Conservation (phyloP, 2,329 filamentous ascomycete species). For the Gnomoniopsis smithogilvyi region DNA sequence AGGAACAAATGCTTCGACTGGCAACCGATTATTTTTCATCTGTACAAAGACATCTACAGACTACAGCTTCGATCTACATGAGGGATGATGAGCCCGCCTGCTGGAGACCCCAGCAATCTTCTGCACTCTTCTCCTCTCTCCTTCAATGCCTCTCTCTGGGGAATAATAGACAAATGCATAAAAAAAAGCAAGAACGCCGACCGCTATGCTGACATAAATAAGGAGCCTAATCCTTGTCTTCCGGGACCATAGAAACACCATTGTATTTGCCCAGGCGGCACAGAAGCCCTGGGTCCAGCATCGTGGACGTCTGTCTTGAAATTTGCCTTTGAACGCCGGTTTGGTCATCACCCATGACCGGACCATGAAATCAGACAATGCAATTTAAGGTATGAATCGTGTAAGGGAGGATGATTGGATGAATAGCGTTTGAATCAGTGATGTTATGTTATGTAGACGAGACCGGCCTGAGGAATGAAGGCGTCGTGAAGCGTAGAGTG, state of each 20-base stretch:
- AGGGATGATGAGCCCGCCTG: too few species aligned
- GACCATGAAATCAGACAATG: not conserved
- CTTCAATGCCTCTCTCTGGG: too few species aligned
- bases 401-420: not conserved
- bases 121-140: too few species aligned
- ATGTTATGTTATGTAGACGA: not conserved
- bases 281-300: not conserved
- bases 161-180: not conserved
- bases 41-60: too few species aligned
- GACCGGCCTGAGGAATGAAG: not conserved
- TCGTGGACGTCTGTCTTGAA: not conserved
- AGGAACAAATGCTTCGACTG: too few species aligned
- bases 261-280: not conserved
- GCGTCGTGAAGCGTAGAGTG: not conserved
- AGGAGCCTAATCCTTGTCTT: not conserved
- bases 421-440: not conserved
- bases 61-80: too few species aligned
- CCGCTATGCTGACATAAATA: constrained; percentile 16
- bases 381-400: not conserved
- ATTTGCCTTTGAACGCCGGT: constrained; percentile 5
- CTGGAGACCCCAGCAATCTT: too few species aligned
- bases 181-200: constrained; percentile 12
- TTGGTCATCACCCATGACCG: not conserved
- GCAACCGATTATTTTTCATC: too few species aligned
- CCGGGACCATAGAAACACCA: constrained; percentile 4